Conservation (phyloP, 345 rosid species). For the Firmiana major region DNA sequence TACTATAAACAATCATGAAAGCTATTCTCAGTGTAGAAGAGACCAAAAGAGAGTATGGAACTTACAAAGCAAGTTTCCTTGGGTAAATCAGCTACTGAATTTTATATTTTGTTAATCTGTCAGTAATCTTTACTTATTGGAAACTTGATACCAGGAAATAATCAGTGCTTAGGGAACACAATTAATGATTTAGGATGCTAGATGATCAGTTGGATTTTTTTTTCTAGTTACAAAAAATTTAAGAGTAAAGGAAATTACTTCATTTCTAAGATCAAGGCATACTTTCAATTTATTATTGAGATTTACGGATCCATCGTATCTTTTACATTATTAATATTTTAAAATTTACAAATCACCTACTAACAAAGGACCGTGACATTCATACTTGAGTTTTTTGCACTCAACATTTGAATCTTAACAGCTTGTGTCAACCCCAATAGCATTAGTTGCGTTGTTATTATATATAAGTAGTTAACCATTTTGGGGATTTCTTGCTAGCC, state of each 20-base stretch:
- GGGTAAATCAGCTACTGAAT: background rate
- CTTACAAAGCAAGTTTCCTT: constrained; percentile 12
- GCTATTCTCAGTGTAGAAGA: background rate
- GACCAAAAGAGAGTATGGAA: background rate
- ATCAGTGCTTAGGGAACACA: background rate
- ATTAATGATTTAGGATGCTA: background rate
- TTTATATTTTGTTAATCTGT: background rate
- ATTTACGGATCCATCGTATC: too few relatives aligned
- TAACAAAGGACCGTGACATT: too few relatives aligned
- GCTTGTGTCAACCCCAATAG: too few relatives aligned
- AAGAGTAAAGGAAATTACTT: too few relatives aligned
- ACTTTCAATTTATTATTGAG: too few relatives aligned
- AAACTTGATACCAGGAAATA: background rate
- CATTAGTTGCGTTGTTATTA: background rate
- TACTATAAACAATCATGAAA: background rate
- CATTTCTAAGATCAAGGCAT: too few relatives aligned
- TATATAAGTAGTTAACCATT: background rate
- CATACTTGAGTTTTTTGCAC: too few relatives aligned
- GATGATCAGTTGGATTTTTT: background rate
- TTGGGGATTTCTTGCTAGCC: background rate
- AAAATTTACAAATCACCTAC: too few relatives aligned
- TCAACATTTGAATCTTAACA: too few relatives aligned
- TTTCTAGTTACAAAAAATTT: too few relatives aligned
- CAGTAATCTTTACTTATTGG: background rate
- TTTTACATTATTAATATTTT: too few relatives aligned